A percentile compares a stretch with the other conserved stretches of the same genome.
phyloP scores from a whole-genome alignment of 2,329 filamentous ascomycete species.

The Fusarium sp. region DNA sequence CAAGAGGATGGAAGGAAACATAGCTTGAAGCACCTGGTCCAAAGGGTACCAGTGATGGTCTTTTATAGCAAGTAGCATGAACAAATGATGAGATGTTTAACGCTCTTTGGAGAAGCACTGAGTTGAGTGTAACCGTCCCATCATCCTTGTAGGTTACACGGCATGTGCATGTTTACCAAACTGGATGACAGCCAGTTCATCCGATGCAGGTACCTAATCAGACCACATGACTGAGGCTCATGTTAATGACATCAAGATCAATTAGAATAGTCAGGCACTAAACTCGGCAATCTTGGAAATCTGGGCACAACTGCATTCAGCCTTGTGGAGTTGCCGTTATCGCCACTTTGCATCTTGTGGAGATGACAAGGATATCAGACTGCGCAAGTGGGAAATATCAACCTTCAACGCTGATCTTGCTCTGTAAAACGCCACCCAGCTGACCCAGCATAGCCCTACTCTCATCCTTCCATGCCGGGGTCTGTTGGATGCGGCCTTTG shows the following conservation, averaged over 20 bases:
- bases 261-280: not conserved
- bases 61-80: not conserved
- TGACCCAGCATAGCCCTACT: not conserved
- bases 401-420: not conserved
- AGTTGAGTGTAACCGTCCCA: not conserved
- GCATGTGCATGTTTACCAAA: not conserved
- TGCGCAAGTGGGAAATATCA: not conserved
- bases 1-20: not conserved
- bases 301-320: not conserved
- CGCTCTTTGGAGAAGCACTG: not conserved
- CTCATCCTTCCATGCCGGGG: not conserved
- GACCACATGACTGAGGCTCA: not conserved
- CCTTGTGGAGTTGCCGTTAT: not conserved
- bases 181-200: not conserved
- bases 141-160: not conserved
- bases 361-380: not conserved
- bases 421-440: not conserved
- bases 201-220: not conserved
- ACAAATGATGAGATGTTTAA: slow-evolving; percentile 2
- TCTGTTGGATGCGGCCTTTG: not conserved
- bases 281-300: not conserved
- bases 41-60: not conserved
- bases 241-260: not conserved
- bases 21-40: not conserved
- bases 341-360: not conserved